Evolutionary conservation across 331 rosid genomes (phyloP).

Genomic region (Malus hybrid): DNA sequence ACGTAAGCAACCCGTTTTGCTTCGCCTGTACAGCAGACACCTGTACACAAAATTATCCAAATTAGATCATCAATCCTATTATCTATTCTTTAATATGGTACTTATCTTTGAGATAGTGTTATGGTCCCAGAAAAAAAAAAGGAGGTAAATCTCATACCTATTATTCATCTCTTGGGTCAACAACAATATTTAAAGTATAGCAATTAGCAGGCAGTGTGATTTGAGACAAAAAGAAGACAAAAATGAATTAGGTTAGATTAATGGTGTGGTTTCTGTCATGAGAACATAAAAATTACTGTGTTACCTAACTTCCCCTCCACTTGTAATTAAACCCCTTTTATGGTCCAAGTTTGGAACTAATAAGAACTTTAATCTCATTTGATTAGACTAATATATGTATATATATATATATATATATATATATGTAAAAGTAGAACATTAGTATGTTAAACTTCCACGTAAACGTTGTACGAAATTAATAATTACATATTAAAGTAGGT

Average conservation of each 20-base stretch:
- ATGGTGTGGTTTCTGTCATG: constrained; percentile 4
- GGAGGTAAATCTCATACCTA: not conserved
- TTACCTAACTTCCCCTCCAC: constrained; percentile 30
- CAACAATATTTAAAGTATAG: constrained; percentile 5
- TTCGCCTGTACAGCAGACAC: not conserved
- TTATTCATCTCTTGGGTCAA: not conserved
- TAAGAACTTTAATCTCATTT: not conserved
- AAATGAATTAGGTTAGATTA: constrained; percentile 21
- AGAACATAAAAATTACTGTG: constrained; percentile 22
- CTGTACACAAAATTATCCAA: not conserved
- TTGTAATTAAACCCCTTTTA: not conserved
- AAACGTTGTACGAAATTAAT: not conserved
- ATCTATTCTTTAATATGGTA: not conserved
- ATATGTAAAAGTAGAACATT: not conserved
- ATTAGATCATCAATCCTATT: not conserved
- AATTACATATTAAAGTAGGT: not conserved
- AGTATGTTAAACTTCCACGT: constrained; percentile 9
- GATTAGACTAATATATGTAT: too few species aligned
- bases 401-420: too few species aligned
- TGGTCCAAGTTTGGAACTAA: not conserved
- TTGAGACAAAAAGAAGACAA: not conserved
- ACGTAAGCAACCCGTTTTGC: not conserved
- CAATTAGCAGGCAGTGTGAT: not conserved
- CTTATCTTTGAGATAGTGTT: not conserved
- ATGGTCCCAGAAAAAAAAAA: not conserved